Evolutionary conservation across 1,139 yeast genomes (phyloP), one percentile per base, ranked within the genome.

Genomic region (Groenewaldozyma sp.): DNA sequence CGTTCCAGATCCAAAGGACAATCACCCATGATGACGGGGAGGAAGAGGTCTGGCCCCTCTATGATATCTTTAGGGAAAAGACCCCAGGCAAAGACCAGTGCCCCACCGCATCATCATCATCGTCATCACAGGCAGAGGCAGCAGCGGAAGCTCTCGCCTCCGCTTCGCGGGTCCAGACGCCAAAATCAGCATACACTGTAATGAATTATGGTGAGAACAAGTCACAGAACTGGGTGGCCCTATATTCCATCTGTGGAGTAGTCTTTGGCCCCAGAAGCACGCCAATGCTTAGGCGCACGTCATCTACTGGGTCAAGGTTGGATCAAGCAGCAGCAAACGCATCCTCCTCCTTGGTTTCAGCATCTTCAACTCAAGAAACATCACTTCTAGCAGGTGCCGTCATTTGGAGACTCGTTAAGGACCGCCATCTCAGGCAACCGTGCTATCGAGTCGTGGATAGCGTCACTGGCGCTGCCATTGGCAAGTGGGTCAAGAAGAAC

Each of bases 321-420:
- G n/a, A n/a, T n/a, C n/a, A n/a, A n/a, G n/a, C n/a, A n/a, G n/a
- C n/a, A n/a, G n/a, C n/a, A n/a, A n/a, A n/a, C n/a, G n/a, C n/a
- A n/a, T n/a, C n/a, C n/a, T n/a, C n/a, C n/a, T n/a, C n/a, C n/a
- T n/a, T n/a, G n/a, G n/a, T n/a, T n/a, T n/a, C n/a, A n/a, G n/a
- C n/a, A n/a, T n/a, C n/a, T n/a, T n/a, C n/a, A n/a, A n/a, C n/a
- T n/a, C n/a, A n/a, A n/a, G n/a, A n/a, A n/a, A n/a, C n/a, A n/a
- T n/a, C n/a, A n/a, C n/a, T n/a, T n/a, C n/a, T n/a, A n/a, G n/a
- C n/a, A n/a, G n/a, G n/a, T n/a, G n/a, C n/a, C n/a, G n/a, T n/a
- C n/a, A n/a, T n/a, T n/a, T 45, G 47, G 47, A 14, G 33, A 4
- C 35, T 45, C 18, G 38, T 44, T 16, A 37, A 37, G 28, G 34